Base-by-base conservation (phyloP, 225 moss, liverwort and hornwort species). In the Polytrichum commune region DNA sequence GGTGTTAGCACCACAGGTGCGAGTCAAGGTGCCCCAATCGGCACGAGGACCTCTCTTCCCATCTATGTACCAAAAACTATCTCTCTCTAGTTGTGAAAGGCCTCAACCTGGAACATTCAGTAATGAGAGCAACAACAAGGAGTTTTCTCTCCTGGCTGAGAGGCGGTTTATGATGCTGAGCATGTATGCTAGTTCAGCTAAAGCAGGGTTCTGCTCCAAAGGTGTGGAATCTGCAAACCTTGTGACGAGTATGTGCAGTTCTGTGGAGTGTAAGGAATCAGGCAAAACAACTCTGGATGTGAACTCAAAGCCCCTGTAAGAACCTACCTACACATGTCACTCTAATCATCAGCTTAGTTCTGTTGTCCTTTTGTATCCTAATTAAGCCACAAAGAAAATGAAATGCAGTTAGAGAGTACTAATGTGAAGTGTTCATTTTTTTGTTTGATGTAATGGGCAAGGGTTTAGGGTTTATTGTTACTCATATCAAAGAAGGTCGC, bases 151-250 rank as follows among this genome's bases (percentile, higher is more conserved):
- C 26, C 69, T 89, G 67, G 79, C 82, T 19, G 82, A 80, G 65
- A 72, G 88, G 79, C 74, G 88, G 61, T 73, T 63, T 22, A 79
- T 77, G 18, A 77, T 89, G 28, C 63, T 85, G 77, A 69, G 85
- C 80, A 76, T 85, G 77, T 76, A 78, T 54, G 62, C 57, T 29
- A 13, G 38, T 65, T 22, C 53, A 64, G 24, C 65, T n/a, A 29
- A 73, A 29, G 29, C 9, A 18, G 69, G 73, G 18, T 55, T 75
- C 7, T 28, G 68, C 26, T 70, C 60, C 69, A 78, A 72, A 27
- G 72, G 73, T 16, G 81, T 82, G 19, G 69, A 84, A 19, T 81
- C 84, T 10, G 84, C 79, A 19, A 63, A 60, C 27, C 77, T 88
- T 53, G 63, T 82, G 26, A 75, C 46, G 65, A 70, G 60, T 54